phyloP scores from a whole-genome alignment of 306 rosid genomes.

The Ziziphus jujuba region DNA sequence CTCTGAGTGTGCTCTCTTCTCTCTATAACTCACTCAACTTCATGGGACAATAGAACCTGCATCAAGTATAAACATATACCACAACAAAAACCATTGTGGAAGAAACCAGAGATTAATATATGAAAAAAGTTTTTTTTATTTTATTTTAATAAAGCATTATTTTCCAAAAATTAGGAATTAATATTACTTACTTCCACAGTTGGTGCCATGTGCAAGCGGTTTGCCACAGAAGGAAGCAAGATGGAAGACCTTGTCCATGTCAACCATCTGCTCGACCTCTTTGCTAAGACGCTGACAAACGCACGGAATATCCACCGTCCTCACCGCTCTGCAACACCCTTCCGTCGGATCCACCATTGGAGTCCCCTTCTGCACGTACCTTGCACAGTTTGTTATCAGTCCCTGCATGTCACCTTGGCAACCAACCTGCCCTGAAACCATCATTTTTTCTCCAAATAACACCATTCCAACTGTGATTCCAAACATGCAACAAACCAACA shows the following conservation, averaged over 20 bases:
- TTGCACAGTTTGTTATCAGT: not conserved
- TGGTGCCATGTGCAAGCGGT: not conserved
- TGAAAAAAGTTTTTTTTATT: too few relatives aligned
- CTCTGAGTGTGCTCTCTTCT: too few relatives aligned
- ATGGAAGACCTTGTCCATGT: constrained; percentile 27
- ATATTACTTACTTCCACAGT: not conserved
- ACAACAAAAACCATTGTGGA: too few relatives aligned
- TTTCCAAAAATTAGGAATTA: too few relatives aligned
- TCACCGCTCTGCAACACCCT: not conserved
- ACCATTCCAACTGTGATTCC: not conserved
- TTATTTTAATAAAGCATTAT: too few relatives aligned
- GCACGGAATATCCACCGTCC: not conserved
- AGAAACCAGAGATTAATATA: too few relatives aligned
- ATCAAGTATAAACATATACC: not conserved
- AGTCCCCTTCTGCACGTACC: not conserved
- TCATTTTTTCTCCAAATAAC: not conserved
- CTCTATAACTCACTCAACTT: not conserved
- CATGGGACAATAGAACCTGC: constrained; percentile 43
- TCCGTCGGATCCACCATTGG: not conserved
- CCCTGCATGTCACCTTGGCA: not conserved
- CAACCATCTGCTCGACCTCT: not conserved
- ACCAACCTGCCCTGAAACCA: not conserved
- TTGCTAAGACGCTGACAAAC: not conserved
- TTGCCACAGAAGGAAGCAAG: not conserved
- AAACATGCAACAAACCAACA: not conserved